Evolutionary conservation across 2,329 filamentous ascomycete genomes (phyloP).

Genomic region (Penicillium expansum): DNA sequence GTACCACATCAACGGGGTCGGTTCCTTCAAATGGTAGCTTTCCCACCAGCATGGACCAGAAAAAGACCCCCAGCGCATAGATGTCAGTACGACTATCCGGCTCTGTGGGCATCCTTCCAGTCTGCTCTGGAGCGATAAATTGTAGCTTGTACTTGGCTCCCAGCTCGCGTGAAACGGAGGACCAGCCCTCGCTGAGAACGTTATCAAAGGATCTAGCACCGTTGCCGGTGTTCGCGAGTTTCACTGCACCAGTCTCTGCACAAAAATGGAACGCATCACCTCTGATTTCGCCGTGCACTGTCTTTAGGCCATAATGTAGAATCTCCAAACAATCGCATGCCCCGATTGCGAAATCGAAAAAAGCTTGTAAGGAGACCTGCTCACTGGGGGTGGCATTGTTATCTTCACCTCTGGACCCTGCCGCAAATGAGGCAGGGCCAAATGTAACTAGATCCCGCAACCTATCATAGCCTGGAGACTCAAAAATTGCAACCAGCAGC

Average conservation of each 20-base stretch:
- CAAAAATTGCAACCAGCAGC: conserved; percentile 78
- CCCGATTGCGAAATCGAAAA: conserved; percentile 88
- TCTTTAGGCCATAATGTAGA: conserved; percentile 81
- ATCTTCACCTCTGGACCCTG: conserved; percentile 48
- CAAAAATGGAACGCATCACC: conserved; percentile 90
- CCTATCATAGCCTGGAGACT: conserved; percentile 72
- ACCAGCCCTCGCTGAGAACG: conserved; percentile 85
- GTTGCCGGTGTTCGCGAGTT: conserved; percentile 80
- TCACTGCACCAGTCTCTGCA: conserved; percentile 66
- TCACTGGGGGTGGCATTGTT: conserved; percentile 53
- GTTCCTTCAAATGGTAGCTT: conserved; percentile 75
- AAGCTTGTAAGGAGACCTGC: conserved; percentile 68
- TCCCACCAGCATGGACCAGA: conserved; percentile 81
- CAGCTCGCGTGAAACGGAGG: conserved; percentile 73
- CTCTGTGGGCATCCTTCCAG: conserved; percentile 85
- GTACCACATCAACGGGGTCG: conserved; percentile 83
- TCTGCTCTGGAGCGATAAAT: conserved; percentile 93
- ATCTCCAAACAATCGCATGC: conserved; percentile 83
- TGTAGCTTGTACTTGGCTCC: conserved; percentile 86
- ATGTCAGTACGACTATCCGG: conserved; percentile 91
- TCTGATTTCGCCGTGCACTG: conserved; percentile 86
- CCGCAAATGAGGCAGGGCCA: conserved; percentile 70
- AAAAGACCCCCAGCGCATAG: conserved; percentile 83
- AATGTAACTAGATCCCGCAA: conserved; percentile 69
- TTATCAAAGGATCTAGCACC: conserved; percentile 87